These are phyloP conservation scores for Ambrosia hybrid DNA, from an alignment of 140 eudicot genomes.

Conservation along the genomic window DNA sequence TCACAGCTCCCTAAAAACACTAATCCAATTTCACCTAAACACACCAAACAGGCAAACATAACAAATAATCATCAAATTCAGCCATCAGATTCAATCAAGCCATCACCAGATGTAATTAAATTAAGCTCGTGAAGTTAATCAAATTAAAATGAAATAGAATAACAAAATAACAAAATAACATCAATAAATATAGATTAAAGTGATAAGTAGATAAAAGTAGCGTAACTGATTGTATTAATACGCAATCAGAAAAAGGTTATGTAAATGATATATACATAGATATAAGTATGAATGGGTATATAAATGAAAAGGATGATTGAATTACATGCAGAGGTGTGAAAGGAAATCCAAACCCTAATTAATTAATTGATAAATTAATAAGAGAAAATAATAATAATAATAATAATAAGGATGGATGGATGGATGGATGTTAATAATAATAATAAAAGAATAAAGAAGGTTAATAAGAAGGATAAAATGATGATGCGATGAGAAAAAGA, in stretches of 20 bases:
- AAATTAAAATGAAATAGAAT: background rate
- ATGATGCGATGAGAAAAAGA: conserved; percentile 2
- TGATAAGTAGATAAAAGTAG: conserved; percentile 1
- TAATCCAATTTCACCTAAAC: conserved; percentile 29
- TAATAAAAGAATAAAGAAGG: too few species aligned
- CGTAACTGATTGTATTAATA: background rate
- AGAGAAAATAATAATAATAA: background rate
- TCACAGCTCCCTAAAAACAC: conserved; percentile 37
- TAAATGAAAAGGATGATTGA: conserved; percentile 17
- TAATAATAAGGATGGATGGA: too few species aligned
- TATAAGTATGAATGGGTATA: conserved; percentile 11
- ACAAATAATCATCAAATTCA: conserved; percentile 13
- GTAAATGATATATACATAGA: too few species aligned
- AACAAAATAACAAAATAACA: too few species aligned
- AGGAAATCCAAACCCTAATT: conserved; percentile 30
- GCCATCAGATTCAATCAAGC: background rate
- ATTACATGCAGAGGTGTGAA: conserved; percentile 30
- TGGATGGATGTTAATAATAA: background rate
- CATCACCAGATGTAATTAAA: background rate
- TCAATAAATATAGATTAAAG: background rate
- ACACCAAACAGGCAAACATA: conserved; percentile 15
- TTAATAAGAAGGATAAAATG: conserved; percentile 28
- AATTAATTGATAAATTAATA: conserved; percentile 5
- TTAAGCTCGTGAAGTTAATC: background rate
- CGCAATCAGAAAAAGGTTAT: conserved; percentile 25